Percentiles rank a stretch among this genome's conserved stretches.
Evolutionary conservation across 139 green algal species (phyloP).

Genomic region (Chlorella sp.): DNA sequence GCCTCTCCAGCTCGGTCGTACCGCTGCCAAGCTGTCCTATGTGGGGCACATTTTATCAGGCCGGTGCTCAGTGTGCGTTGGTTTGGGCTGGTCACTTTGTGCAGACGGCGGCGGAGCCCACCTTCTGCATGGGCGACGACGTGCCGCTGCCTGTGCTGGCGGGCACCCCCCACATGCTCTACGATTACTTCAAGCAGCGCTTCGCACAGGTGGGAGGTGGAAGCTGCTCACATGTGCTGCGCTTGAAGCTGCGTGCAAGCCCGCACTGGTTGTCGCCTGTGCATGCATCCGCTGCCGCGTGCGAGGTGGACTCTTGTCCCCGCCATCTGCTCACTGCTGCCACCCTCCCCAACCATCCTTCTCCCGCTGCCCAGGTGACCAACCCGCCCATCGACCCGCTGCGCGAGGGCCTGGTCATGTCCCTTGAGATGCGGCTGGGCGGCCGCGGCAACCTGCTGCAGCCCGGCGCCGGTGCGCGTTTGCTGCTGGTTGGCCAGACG

Average conservation of each 20-base stretch:
- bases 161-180: slow-evolving; percentile 89
- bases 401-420: slow-evolving; percentile 98
- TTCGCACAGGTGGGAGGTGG: slow-evolving; percentile 88
- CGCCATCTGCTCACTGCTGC: not conserved
- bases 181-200: slow-evolving; percentile 99
- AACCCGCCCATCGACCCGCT: slow-evolving; percentile 99
- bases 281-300: no score
- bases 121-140: slow-evolving; percentile 99
- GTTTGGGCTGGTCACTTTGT: no score
- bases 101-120: slow-evolving; percentile 89
- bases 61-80: no score
- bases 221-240: no score
- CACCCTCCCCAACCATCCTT: not conserved
- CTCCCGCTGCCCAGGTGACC: slow-evolving; percentile 83
- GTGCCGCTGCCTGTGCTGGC: slow-evolving; percentile 95
- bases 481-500: no score
- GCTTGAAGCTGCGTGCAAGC: no score
- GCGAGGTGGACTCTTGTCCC: no score
- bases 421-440: slow-evolving; percentile 94
- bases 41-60: no score
- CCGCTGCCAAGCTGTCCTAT: no score
- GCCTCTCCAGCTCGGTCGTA: no score
- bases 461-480: slow-evolving; percentile 76
- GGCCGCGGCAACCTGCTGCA: slow-evolving; percentile 95
- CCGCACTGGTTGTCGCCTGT: no score